These are phyloP conservation scores for Cardiospermum halicacabum DNA, from an alignment of 345 rosid genomes.

Conservation along the genomic window DNA sequence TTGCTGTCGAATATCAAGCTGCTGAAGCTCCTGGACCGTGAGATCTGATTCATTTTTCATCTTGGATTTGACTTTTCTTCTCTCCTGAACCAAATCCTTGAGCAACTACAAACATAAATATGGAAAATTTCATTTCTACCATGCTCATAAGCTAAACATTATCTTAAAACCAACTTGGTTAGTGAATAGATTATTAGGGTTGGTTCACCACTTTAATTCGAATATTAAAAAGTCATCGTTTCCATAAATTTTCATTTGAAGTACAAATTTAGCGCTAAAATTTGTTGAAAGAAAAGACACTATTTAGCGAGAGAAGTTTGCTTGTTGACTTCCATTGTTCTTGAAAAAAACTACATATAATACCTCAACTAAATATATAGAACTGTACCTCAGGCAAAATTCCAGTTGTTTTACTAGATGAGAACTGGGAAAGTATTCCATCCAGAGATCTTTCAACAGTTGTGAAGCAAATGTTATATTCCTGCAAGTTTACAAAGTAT, in stretches of 20 bases:
- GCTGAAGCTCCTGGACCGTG: conserved; percentile 79
- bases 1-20: conserved; percentile 95
- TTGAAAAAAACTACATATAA: neutral
- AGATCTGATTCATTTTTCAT: conserved; percentile 84
- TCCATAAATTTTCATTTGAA: no score
- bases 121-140: neutral
- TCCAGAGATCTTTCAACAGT: conserved; percentile 83
- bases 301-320: no score
- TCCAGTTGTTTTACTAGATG: conserved; percentile 66
- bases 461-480: conserved; percentile 96
- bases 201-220: no score
- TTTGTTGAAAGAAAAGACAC: no score
- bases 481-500: conserved; percentile 42
- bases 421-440: conserved; percentile 65
- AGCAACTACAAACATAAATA: conserved; percentile 55
- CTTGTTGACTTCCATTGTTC: neutral
- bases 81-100: conserved; percentile 76
- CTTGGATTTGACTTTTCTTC: conserved; percentile 79
- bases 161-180: neutral
- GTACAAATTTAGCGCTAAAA: neutral
- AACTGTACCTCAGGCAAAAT: conserved; percentile 97
- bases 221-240: no score
- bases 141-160: neutral
- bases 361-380: conserved; percentile 2
- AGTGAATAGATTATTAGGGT: neutral